A percentile compares a stretch with the other conserved stretches of the same genome.
Conservation (phyloP, 805 yeast genomes). For the Candida sonorensis region DNA sequence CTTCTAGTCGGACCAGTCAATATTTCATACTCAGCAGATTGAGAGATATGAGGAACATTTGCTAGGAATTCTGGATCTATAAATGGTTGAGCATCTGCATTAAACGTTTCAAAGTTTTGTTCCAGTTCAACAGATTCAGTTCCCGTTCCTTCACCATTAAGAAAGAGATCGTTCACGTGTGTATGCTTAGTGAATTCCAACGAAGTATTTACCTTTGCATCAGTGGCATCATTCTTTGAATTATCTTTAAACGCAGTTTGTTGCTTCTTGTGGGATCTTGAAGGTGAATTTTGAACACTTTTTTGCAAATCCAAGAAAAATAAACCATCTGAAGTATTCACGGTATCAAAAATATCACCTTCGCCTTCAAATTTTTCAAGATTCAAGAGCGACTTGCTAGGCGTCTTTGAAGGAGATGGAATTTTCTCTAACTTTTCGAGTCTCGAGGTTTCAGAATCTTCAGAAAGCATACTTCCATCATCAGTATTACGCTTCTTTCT, state of each 20-base stretch:
- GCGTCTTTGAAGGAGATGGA: slow-evolving; percentile 1
- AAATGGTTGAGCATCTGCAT: not conserved
- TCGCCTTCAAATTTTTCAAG: slow-evolving; percentile 19
- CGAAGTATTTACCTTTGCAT: too few species aligned
- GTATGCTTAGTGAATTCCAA: too few species aligned
- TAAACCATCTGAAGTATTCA: slow-evolving; percentile 6
- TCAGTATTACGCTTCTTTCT: slow-evolving; percentile 3
- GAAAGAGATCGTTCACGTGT: too few species aligned
- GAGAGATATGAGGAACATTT: not conserved
- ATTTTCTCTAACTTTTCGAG: not conserved
- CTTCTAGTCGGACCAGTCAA: slow-evolving; percentile 18
- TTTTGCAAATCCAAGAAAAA: slow-evolving; percentile 4
- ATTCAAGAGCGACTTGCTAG: slow-evolving; percentile 11
- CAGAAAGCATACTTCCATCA: slow-evolving; percentile 10
- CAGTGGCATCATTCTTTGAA: not conserved
- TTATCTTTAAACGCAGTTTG: too few species aligned
- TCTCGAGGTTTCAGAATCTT: slow-evolving; percentile 8
- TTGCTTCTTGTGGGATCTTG: slow-evolving; percentile 6
- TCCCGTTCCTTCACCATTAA: too few species aligned
- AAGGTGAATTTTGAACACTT: slow-evolving; percentile 8
- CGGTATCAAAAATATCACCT: slow-evolving; percentile 10
- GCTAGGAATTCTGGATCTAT: not conserved
- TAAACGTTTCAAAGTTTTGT: too few species aligned
- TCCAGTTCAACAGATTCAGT: too few species aligned
- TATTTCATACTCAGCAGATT: not conserved